These are phyloP conservation scores for Sarocladium brachiariae DNA, from an alignment of 2,329 filamentous ascomycete species.

Conservation along the genomic window DNA sequence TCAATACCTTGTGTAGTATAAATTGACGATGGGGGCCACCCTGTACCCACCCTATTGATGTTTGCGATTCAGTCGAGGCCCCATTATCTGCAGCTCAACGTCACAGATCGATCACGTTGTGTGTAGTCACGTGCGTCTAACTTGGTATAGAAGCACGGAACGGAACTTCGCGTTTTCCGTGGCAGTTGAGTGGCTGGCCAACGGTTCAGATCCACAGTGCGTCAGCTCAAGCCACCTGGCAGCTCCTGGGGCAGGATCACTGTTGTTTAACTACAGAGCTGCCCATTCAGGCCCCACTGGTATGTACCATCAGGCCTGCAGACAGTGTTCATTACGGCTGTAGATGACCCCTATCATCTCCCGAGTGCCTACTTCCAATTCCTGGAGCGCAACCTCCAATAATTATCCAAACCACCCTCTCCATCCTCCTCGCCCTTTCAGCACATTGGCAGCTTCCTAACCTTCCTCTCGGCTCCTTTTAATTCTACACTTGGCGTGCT, in stretches of 20 bases:
- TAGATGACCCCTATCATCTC: not conserved
- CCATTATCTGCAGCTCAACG: conserved; percentile 7
- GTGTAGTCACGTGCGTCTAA: not conserved
- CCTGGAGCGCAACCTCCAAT: not conserved
- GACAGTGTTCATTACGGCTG: no score
- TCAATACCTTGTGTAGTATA: no score
- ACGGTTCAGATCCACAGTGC: not conserved
- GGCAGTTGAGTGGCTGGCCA: not conserved
- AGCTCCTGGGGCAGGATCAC: not conserved
- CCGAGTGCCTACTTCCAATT: conserved; percentile 2
- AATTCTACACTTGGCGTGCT: not conserved
- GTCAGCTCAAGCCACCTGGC: conserved; percentile 8
- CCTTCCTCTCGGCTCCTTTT: not conserved
- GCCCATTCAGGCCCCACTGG: no score
- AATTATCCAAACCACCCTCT: conserved; percentile 4
- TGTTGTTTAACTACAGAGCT: not conserved
- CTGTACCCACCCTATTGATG: not conserved
- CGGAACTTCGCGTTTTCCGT: not conserved
- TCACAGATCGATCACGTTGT: not conserved
- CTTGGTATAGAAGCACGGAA: not conserved
- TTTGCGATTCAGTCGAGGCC: not conserved
- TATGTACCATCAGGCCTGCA: no score
- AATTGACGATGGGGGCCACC: no score
- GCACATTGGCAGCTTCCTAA: not conserved
- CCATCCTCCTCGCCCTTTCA: not conserved